Conservation (phyloP, 148 eudicot genomes). For the Arctostaphylos glauca region DNA sequence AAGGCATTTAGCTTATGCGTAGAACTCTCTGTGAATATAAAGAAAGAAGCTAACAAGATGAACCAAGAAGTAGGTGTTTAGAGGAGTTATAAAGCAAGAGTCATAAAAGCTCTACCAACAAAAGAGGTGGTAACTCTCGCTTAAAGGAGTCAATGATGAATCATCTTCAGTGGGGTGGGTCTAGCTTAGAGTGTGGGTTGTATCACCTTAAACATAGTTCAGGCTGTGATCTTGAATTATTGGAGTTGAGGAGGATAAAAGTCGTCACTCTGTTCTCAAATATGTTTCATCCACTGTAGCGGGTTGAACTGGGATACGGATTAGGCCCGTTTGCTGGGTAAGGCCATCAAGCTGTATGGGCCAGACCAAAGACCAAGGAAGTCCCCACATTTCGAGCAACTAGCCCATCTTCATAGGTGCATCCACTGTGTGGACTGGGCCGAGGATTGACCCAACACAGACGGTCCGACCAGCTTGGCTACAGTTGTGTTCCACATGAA, state of each 20-base stretch:
- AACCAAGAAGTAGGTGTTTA: not conserved
- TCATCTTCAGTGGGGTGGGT: not conserved
- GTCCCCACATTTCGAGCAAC: no score
- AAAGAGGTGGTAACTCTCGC: not conserved
- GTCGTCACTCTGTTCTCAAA: not conserved
- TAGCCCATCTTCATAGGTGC: no score
- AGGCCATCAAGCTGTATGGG: no score
- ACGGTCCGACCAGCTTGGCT: no score
- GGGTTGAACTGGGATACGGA: no score
- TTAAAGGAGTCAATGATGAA: not conserved
- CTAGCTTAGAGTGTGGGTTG: no score
- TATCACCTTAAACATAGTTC: not conserved
- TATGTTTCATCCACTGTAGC: not conserved
- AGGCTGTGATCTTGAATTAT: not conserved
- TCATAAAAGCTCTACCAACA: not conserved
- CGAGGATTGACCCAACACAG: no score
- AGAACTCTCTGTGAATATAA: not conserved
- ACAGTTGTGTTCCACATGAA: no score
- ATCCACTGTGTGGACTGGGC: no score
- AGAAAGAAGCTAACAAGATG: not conserved
- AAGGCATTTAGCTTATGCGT: not conserved
- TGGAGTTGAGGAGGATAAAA: no score
- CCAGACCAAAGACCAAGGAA: no score
- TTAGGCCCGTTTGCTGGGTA: no score
- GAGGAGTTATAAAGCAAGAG: not conserved